Base-by-base conservation (phyloP, 1,284 basidiomycete species). In the Microbotryomycetes sp. region DNA sequence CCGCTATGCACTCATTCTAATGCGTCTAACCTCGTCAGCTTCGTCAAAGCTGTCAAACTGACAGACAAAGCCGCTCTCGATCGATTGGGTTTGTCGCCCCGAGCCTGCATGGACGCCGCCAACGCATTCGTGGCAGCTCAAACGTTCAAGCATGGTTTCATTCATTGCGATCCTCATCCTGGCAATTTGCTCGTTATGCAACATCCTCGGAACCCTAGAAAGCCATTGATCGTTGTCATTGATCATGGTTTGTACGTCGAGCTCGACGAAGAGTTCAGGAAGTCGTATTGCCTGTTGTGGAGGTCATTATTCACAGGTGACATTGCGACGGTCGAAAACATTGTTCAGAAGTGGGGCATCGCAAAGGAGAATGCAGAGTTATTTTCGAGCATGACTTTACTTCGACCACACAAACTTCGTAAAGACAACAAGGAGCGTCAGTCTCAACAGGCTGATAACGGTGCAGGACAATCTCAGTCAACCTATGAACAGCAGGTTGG, bases 71-170 rank as follows among this genome's bases (percentile, higher is more conserved):
- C 72, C 30, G 72, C 74, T 55, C 70, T 79, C 30, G 75, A 75
- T 52, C 71, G 65, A 30, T 77, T 72, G 76, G 74, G 70, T 5
- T 70, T 80, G 48, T 74, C 74, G 7, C 77, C 84, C 16, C 79
- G 82, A 61, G 80, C 83, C 32, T 75, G 75, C 1, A 87, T 89
- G 85, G 80, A 86, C 59, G 84, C 84, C 19, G 89, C 89, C 82
- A 83, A 88, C 26, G 87, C 54, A 22, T 80, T 92, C 2, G 89
- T 89, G 77, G 83, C 84, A 29, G 85, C 86, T 0, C 86, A 88
- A 79, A 90, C 91, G 72, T 94, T 93, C 74, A 82, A 63, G 22
- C 93, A 87, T 86, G 90, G 90, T 5, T 92, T 86, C 80, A 84
- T 90, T 1, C 86, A 88, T 74, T 86, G 84, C 68, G 58, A 65